Percentiles rank a stretch among this genome's conserved stretches.
Conservation (phyloP, 2,329 filamentous ascomycete species). For the Diaporthe sp. region DNA sequence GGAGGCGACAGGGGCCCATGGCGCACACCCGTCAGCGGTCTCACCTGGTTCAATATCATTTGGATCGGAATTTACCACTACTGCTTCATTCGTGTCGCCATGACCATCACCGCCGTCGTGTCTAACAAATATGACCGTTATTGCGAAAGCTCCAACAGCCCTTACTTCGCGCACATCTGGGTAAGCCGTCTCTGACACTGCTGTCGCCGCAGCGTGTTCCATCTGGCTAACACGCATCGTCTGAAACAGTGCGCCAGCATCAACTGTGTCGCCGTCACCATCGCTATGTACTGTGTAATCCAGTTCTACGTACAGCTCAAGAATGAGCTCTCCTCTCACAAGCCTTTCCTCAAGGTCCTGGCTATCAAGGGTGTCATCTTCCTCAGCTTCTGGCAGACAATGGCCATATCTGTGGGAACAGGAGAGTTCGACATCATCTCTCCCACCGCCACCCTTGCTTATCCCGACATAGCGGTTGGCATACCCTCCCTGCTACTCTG, state of each 20-base stretch:
- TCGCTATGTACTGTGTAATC: slow-evolving; percentile 91
- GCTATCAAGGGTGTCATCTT: slow-evolving; percentile 95
- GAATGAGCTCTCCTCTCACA: slow-evolving; percentile 75
- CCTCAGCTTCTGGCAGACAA: slow-evolving; percentile 87
- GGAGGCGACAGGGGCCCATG: slow-evolving; percentile 78
- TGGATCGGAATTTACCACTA: slow-evolving; percentile 90
- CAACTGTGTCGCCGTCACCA: slow-evolving; percentile 78
- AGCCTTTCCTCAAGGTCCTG: slow-evolving; percentile 83
- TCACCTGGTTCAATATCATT: slow-evolving; percentile 92
- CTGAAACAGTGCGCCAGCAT: slow-evolving; percentile 71
- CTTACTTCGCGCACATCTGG: slow-evolving; percentile 88
- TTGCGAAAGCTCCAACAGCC: slow-evolving; percentile 83
- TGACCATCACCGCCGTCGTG: slow-evolving; percentile 83
- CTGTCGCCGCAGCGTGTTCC: neutral
- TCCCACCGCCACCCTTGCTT: slow-evolving; percentile 72
- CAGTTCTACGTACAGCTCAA: slow-evolving; percentile 88
- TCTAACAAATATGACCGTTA: slow-evolving; percentile 79
- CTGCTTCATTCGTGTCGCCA: slow-evolving; percentile 83
- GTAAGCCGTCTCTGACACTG: slow-evolving; percentile 59
- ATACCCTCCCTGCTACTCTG: slow-evolving; percentile 84
- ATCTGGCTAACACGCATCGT: slow-evolving; percentile 17
- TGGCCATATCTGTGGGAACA: slow-evolving; percentile 64
- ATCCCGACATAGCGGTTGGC: slow-evolving; percentile 84
- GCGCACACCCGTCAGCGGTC: slow-evolving; percentile 81
- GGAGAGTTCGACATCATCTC: slow-evolving; percentile 72